A percentile compares a stretch with the other conserved stretches of the same genome.
These are phyloP conservation scores for Metschnikowia lachancei DNA, from an alignment of 805 yeast species.

Conservation along the genomic window DNA sequence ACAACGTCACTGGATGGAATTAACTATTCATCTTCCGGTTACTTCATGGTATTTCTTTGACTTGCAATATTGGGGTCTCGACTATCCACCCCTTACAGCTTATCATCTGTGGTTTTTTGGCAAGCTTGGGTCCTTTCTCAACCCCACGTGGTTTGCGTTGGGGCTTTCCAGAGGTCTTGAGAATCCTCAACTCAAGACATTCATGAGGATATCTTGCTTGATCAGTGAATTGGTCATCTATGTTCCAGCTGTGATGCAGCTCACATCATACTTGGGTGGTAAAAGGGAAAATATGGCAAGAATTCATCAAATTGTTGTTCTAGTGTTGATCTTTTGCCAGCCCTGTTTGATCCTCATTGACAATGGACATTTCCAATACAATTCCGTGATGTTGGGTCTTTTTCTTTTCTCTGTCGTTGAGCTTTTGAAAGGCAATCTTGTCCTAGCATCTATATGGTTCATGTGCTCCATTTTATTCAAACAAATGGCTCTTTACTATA, in stretches of 20 bases:
- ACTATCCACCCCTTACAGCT: conserved; percentile 96
- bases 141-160: conserved; percentile 73
- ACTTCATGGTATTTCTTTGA: conserved; percentile 86
- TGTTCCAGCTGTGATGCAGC: conserved; percentile 75
- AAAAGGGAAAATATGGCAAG: conserved; percentile 53
- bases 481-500: conserved; percentile 92
- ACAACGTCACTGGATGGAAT: conserved; percentile 96
- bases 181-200: conserved; percentile 62
- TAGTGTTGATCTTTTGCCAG: conserved; percentile 78
- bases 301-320: conserved; percentile 71
- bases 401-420: conserved; percentile 66
- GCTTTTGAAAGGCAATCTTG: conserved; percentile 59
- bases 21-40: conserved; percentile 74
- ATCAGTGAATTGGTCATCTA: conserved; percentile 71
- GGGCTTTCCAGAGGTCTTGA: conserved; percentile 77
- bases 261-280: conserved; percentile 64
- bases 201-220: conserved; percentile 79
- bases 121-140: conserved; percentile 59
- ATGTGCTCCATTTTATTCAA: conserved; percentile 79
- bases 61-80: conserved; percentile 91
- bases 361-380: conserved; percentile 97
- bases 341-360: conserved; percentile 83
- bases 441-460: conserved; percentile 73
- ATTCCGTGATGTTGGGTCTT: conserved; percentile 90
- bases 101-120: conserved; percentile 86